These are phyloP conservation scores for Penicillium sp. DNA, from an alignment of 2,329 filamentous ascomycete species.

Conservation along the genomic window DNA sequence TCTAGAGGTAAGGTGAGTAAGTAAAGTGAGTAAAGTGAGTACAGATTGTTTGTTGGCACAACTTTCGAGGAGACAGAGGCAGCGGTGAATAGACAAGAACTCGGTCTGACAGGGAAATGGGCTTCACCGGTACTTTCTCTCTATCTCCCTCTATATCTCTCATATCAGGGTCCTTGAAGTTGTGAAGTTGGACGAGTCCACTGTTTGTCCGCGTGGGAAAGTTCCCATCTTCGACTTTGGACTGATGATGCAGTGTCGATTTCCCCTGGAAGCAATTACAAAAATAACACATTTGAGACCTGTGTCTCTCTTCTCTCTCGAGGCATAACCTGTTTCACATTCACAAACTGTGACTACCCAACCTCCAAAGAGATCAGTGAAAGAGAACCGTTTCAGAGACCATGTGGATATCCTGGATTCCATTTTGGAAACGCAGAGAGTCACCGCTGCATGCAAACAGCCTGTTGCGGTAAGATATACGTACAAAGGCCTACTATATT, in stretches of 20 bases:
- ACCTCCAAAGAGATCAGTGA: conserved; percentile 14
- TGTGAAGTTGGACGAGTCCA: conserved; percentile 16
- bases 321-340: conserved; percentile 28
- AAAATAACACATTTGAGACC: conserved; percentile 7
- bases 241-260: conserved; percentile 16
- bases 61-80: conserved; percentile 6
- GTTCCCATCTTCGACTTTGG: conserved; percentile 16
- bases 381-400: conserved; percentile 20
- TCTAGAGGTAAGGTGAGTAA: conserved; percentile 9
- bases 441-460: conserved; percentile 25
- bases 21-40: not conserved
- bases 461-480: conserved; percentile 16
- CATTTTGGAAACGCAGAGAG: conserved; percentile 4
- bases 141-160: not conserved
- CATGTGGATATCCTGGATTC: conserved; percentile 25
- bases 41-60: conserved; percentile 14
- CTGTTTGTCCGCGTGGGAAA: conserved; percentile 13
- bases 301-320: conserved; percentile 21
- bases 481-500: not conserved
- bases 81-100: conserved; percentile 13
- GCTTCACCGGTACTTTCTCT: conserved; percentile 11
- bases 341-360: conserved; percentile 25
- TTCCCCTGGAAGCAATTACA: conserved; percentile 6
- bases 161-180: conserved; percentile 7
- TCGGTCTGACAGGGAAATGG: conserved; percentile 5